A percentile compares a stretch with the other conserved stretches of the same genome.
Evolutionary conservation across 129 eudicot species (phyloP).

Genomic region (Apium graveolens): DNA sequence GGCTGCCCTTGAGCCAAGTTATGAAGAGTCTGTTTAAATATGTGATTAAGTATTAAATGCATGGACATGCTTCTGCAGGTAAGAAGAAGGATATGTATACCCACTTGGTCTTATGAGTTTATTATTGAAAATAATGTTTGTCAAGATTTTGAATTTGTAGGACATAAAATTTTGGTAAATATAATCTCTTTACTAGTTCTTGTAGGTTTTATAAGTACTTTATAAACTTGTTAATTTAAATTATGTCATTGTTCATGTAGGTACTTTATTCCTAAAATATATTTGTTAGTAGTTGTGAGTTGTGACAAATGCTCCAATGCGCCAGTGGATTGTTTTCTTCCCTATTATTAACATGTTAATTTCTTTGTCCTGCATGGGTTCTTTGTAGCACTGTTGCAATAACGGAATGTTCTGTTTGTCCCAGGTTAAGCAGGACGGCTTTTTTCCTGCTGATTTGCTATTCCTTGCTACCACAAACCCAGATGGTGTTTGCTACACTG

Average conservation of each 20-base stretch:
- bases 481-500: slow-evolving; percentile 92
- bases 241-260: neutral
- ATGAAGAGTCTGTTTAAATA: neutral
- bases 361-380: neutral
- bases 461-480: slow-evolving; percentile 92
- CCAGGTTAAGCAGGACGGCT: slow-evolving; percentile 89
- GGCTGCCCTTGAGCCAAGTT: neutral
- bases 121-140: neutral
- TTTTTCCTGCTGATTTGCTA: slow-evolving; percentile 91
- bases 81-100: neutral
- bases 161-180: neutral
- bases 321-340: neutral
- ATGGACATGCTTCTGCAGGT: neutral
- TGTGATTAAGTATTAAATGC: neutral
- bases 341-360: neutral
- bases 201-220: neutral
- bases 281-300: too few species aligned
- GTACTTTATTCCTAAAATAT: neutral
- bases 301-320: neutral
- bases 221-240: neutral
- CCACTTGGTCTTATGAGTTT: neutral
- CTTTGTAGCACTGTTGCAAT: neutral
- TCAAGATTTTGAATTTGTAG: neutral
- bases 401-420: slow-evolving; percentile 21
- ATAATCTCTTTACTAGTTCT: neutral